A percentile compares a stretch with the other conserved stretches of the same genome.
phyloP scores from a whole-genome alignment of 106 monocot genomes.

The Dioscorea dumetorum region DNA sequence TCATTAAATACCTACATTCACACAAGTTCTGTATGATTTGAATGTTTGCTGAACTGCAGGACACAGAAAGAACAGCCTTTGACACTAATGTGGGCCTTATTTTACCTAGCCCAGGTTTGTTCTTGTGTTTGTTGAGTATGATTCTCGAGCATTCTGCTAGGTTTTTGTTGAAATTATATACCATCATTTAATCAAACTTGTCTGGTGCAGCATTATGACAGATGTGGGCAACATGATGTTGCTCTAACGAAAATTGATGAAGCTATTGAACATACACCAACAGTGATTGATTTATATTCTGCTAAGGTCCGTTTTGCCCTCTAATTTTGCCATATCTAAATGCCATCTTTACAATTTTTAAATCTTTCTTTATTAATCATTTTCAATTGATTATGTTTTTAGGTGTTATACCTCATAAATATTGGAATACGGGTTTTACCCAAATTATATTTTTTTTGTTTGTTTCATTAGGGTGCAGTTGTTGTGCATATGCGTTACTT shows the following conservation, averaged over 20 bases:
- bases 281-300: conserved; percentile 91
- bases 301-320: conserved; percentile 47
- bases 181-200: neutral
- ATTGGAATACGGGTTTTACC: too few species aligned
- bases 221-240: conserved; percentile 64
- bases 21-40: too few species aligned
- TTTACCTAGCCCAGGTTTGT: conserved; percentile 83
- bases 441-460: too few species aligned
- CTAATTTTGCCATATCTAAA: too few species aligned
- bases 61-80: conserved; percentile 78
- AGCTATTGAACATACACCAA: conserved; percentile 93
- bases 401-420: too few species aligned
- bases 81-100: conserved; percentile 85
- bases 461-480: too few species aligned
- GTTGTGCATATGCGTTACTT: too few species aligned
- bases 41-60: conserved; percentile 27
- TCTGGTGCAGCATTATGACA: conserved; percentile 82
- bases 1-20: too few species aligned
- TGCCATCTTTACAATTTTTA: too few species aligned
- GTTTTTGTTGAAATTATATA: neutral
- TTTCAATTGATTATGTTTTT: too few species aligned
- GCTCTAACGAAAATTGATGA: conserved; percentile 89
- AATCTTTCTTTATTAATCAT: too few species aligned
- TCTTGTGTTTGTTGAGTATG: conserved; percentile 1
- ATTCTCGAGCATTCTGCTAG: neutral